A percentile compares a stretch with the other conserved stretches of the same genome.
Evolutionary conservation across 1,139 yeast species (phyloP).

Genomic region (Kurtzmaniella natalensis): DNA sequence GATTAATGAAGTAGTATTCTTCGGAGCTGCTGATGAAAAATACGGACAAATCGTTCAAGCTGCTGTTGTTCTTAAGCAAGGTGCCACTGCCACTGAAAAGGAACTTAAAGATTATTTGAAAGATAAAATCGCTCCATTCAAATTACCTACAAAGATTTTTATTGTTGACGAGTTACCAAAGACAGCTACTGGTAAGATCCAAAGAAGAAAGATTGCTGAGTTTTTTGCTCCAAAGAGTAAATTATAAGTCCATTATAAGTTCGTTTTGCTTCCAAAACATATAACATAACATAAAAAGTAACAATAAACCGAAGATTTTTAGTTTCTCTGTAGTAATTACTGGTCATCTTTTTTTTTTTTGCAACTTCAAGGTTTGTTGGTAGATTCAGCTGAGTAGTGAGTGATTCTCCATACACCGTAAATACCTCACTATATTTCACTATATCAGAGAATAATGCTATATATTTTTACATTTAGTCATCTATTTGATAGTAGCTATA

Average conservation of each 20-base stretch:
- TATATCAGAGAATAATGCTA: no score
- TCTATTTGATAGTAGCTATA: no score
- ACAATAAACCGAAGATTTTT: no score
- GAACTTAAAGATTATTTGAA: constrained; percentile 43
- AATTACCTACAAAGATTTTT: constrained; percentile 52
- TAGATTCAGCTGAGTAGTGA: no score
- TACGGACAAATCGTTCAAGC: constrained; percentile 68
- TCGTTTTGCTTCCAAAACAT: no score
- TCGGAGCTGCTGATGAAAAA: constrained; percentile 58
- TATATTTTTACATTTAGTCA: no score
- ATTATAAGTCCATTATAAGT: constrained; percentile 13
- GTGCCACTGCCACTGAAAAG: constrained; percentile 26
- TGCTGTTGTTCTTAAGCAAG: constrained; percentile 51
- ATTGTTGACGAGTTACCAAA: constrained; percentile 62
- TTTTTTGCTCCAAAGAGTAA: constrained; percentile 32
- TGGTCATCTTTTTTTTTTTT: no score
- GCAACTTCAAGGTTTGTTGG: no score
- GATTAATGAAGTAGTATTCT: constrained; percentile 63
- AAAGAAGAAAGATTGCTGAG: constrained; percentile 54
- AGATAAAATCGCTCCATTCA: constrained; percentile 47
- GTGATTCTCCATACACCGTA: no score
- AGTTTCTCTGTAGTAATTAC: no score
- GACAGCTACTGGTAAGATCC: constrained; percentile 70
- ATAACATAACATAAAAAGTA: no score
- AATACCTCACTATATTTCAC: no score